Percentiles rank a stretch among this genome's conserved stretches.
Evolutionary conservation across 129 eudicot genomes (phyloP).

Genomic region (Oenanthe sinensis): DNA sequence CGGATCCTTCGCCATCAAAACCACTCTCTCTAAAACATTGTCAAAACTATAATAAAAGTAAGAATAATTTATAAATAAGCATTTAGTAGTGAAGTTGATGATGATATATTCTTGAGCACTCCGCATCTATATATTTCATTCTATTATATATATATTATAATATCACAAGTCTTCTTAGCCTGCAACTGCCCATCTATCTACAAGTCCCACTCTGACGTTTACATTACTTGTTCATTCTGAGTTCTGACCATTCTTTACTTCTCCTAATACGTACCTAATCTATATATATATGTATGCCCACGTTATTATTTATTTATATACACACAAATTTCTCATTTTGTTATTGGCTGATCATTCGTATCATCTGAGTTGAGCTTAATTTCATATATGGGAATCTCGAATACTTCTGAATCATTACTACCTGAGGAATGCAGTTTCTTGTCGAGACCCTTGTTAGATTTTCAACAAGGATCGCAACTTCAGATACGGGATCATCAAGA

Average conservation of each 20-base stretch:
- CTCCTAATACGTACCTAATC: neutral
- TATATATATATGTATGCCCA: neutral
- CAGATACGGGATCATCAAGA: neutral
- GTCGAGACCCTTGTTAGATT: constrained; percentile 9
- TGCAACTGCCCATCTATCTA: neutral
- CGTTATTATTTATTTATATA: too few species aligned
- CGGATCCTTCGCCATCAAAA: constrained; percentile 30
- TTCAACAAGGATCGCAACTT: neutral
- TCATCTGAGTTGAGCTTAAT: neutral
- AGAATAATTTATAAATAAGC: neutral
- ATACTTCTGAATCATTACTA: neutral
- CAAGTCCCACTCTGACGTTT: neutral
- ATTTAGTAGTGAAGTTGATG: neutral
- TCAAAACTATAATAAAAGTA: neutral
- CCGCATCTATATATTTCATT: neutral
- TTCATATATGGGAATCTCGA: constrained; percentile 3
- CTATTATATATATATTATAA: neutral
- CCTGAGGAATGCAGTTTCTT: constrained; percentile 13
- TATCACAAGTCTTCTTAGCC: neutral
- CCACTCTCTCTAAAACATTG: neutral
- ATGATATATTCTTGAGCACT: neutral
- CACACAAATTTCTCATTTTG: neutral
- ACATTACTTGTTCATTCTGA: neutral
- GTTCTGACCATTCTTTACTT: neutral
- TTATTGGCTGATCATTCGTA: neutral